Base-by-base conservation (phyloP, 306 rosid species). In the Boehmeria nivea region DNA sequence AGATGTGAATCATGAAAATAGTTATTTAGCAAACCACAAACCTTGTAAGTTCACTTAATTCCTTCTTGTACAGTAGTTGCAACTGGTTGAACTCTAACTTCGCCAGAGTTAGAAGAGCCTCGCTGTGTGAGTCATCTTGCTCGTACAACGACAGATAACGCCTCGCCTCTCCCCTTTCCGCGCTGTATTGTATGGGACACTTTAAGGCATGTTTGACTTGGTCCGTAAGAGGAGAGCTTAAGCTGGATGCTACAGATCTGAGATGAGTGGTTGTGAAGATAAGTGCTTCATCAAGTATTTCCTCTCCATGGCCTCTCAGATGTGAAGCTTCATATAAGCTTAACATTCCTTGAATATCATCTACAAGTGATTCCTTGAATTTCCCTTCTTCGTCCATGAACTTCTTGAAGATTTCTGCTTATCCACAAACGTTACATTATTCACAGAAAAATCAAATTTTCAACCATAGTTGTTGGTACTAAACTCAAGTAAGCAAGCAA, bases 41-140 rank as follows among this genome's bases (percentile, higher is more conserved):
- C 84, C 36, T 71, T 48, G 49, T 28, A 1, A 76, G 25, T 1
- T 69, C n/a, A 24, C 71, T 44, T 8, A 73, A 34, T 48, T 80
- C 78, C 15, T 67, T 59, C 10, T 20, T 56, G 12, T 80, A 74
- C 2, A 66, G 10, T 10, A 11, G 21, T 54, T 80, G 82, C 2
- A 73, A 22, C 8, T 15, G 18, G 60, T 76, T 70, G 38, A 72
- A 81, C 50, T 80, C 83, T n/a, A 70, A 23, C 57, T 59, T 76
- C 5, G 73, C 49, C 18, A 70, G 59, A 5, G 20, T 63, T 6
- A 73, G 26, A 8, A 63, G 21, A 50, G 14, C 26, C 46, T 51
- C 38, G 31, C 47, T 65, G 51, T 46, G 66, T 0, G 58, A 60
- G 18, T 51, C 49, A 27, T 56, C 18, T n/a, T 73, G 27, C 15